Base-by-base conservation (phyloP, 805 yeast genomes). In the Yarrowia alimentaria region DNA sequence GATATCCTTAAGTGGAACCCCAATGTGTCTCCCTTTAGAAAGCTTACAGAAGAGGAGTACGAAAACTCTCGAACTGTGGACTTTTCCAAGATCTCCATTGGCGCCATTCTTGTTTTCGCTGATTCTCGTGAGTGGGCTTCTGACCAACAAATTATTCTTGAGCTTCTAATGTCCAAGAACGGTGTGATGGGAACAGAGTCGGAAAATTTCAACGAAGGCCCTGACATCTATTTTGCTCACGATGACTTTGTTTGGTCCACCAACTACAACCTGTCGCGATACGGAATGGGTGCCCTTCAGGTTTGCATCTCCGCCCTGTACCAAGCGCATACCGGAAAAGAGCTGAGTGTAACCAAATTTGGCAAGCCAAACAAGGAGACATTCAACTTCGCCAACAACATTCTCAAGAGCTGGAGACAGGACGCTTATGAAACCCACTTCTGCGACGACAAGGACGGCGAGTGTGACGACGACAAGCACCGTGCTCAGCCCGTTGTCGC, bases 201-300 rank as follows among this genome's bases (percentile, higher is more conserved):
- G 30, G 74, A 79, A 57, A 78, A 83, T 13, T 80, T 67, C 62
- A 83, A 81, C 54, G 89, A 86, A 56, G 90, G 90, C 29, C 93
- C 95, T 25, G 79, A 80, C 40, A 78, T 87, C 53, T 85, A 84
- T 68, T 88, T 87, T 73, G 95, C 95, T 32, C 95, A 88, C 65
- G 84, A 91, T 16, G 96, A 88, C 68, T 84, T 88, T 61, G 86
- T 88, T 51, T 88, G 96, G 96, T 91, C 95, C 10, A 85, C 96
- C 3, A 85, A 87, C 67, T 87, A 85, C 64, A 79, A 78, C 59
- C 72, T 85, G 55, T 79, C 88, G 13, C 75, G 96, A 64, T 86
- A 88, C 63, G 96, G 96, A 55, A 89, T 88, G 94, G 96, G 96
- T 54, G 96, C 96, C 3, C 73, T 88, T 57, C 95, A 87, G 66